Conservation (phyloP, 1,139 yeast species). For the Candida sp. region DNA sequence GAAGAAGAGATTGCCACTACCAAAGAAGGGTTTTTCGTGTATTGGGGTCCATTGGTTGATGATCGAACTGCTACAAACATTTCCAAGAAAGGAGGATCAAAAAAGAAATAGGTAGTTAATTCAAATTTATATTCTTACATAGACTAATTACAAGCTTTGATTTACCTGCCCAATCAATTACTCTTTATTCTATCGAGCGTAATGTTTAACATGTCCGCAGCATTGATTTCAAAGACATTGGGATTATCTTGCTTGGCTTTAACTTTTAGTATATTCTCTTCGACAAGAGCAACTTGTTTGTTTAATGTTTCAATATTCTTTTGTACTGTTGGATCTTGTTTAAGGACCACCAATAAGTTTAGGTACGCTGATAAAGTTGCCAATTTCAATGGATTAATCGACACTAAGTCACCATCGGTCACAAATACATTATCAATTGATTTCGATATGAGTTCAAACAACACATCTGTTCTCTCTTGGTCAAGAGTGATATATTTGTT, state of each 20-base stretch:
- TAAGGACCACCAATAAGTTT: slow-evolving; percentile 50
- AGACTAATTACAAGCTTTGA: not conserved
- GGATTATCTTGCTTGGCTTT: slow-evolving; percentile 11
- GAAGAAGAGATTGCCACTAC: slow-evolving; percentile 93
- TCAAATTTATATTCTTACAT: not conserved
- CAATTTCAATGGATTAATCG: slow-evolving; percentile 25
- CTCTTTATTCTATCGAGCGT: slow-evolving; percentile 35
- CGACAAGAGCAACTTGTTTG: slow-evolving; percentile 14
- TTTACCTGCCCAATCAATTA: not conserved
- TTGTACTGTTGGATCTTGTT: slow-evolving; percentile 17
- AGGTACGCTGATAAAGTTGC: slow-evolving; percentile 50
- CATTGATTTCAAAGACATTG: slow-evolving; percentile 25
- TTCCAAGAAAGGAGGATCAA: slow-evolving; percentile 10
- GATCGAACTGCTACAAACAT: slow-evolving; percentile 32
- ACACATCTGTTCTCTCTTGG: slow-evolving; percentile 30
- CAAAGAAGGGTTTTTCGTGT: slow-evolving; percentile 94
- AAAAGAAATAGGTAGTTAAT: slow-evolving; percentile 2
- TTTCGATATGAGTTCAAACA: slow-evolving; percentile 34
- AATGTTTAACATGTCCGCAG: slow-evolving; percentile 35
- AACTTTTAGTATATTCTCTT: slow-evolving; percentile 12
- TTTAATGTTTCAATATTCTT: slow-evolving; percentile 18
- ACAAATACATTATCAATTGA: slow-evolving; percentile 30
- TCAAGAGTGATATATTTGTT: slow-evolving; percentile 36
- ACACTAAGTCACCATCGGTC: slow-evolving; percentile 10
- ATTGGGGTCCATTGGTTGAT: slow-evolving; percentile 87